phyloP scores from a whole-genome alignment of 2,329 filamentous ascomycete species.

The Colletotrichum lupini region DNA sequence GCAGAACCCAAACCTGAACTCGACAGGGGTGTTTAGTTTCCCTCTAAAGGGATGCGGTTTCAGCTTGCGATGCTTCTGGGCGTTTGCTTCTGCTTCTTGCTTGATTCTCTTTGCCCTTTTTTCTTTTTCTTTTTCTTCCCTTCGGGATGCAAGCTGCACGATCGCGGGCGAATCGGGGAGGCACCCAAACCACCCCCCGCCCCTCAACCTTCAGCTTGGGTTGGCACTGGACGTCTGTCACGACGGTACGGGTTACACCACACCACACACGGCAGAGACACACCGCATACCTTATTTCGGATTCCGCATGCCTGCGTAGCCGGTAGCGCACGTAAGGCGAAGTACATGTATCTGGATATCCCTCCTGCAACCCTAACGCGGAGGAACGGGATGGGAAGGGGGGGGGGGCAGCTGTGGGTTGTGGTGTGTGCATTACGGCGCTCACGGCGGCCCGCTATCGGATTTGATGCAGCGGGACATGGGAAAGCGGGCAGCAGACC shows the following conservation, averaged over 20 bases:
- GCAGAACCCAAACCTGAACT: background rate
- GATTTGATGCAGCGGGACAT: conserved; percentile 4
- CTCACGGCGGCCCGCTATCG: conserved; percentile 27
- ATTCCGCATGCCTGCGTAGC: background rate
- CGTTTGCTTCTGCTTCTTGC: background rate
- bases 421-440: conserved; percentile 11
- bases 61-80: conserved; percentile 10
- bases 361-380: background rate
- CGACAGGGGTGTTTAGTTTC: background rate
- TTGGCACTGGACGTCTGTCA: background rate
- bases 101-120: too few species aligned
- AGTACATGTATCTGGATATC: background rate
- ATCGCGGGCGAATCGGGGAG: conserved; percentile 31
- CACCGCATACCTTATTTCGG: conserved; percentile 3
- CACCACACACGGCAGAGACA: background rate
- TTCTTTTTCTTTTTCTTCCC: background rate
- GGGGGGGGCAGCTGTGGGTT: background rate
- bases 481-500: background rate
- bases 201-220: background rate
- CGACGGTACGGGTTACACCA: too few species aligned
- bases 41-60: conserved; percentile 14
- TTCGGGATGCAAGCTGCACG: conserved; percentile 27
- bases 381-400: conserved; percentile 6
- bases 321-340: conserved; percentile 31
- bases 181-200: background rate